Base-by-base conservation (phyloP, 2,329 filamentous ascomycete genomes). In the Fusarium sp. region DNA sequence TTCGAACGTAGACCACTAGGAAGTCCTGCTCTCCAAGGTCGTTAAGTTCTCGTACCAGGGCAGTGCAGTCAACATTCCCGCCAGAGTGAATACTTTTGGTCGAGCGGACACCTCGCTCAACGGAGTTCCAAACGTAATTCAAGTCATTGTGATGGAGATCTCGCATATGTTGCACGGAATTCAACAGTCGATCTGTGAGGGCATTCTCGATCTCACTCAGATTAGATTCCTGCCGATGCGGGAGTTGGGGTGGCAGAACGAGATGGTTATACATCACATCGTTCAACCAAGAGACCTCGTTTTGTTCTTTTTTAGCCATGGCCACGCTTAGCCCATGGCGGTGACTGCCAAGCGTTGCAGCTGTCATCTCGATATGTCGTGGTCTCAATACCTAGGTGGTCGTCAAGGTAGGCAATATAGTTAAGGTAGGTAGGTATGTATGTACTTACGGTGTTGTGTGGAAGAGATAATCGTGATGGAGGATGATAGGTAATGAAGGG, bases 221-320 rank as follows among this genome's bases (percentile, higher is more conserved):
- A 12, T 74, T 63, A 6, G 63, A 39, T 13, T 75, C 73, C 21
- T 71, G 58, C 2, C 55, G 50, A 23, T 74, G 70, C 15, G 73
- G 73, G 15, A 75, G 72, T 6, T 68, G 54, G 0, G 67, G 72
- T 4, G 73, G 73, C 3, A 75, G 35, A 3, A 59, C 70, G 10
- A 75, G 66, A 20, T 75, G 73, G n/a, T 75, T 69, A 23, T 70
- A 75, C 7, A 75, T 31, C 4, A 69, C 66, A 8, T 74, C 69
- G 11, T 56, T 44, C n/a, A 72, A 24, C 12, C 57, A 69, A 15
- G 66, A 41, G 18, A 28, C 20, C 18, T 39, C 31, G 31, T 71
- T 53, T 7, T 43, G 48, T 20, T 21, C 37, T 18, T 50, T 24
- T 10, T 38, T 29, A 38, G 31, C 16, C 21, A 57, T 38, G 12